Evolutionary conservation across 345 rosid species (phyloP), one percentile per base, ranked within the genome.

Genomic region (Ceriops decandra): DNA sequence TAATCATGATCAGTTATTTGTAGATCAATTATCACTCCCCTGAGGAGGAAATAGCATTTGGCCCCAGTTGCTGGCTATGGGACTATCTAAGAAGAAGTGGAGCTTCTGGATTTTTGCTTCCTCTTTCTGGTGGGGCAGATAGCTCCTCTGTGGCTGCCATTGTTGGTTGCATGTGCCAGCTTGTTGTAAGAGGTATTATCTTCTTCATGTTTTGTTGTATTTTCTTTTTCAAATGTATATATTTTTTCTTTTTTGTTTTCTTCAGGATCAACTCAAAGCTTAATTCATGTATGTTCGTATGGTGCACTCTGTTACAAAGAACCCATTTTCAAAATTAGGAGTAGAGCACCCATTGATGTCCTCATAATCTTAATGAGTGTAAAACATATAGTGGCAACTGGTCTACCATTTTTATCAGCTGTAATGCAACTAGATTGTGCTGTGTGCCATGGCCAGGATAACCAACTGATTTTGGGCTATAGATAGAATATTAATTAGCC

Each of bases 131-230:
- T 36, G 96, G 93, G 17, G 98, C 96, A 66, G 96, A 92, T 68
- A 92, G 99, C 82, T 95, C 99, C 52, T 83, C 92, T 38, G 99
- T 92, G 35, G 99, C 98, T 74, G 98, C 99, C 62, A 91, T 95
- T 58, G 99, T 95, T 82, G 99, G 99, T 60, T 87, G 93, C 86
- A 95, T 95, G 99, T 92, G 99, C 78, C 98, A 95, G 75, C 93
- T 95, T 72, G 96, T 95, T 66, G 88, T 95, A 57, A 87, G 90
- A 88, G 98, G 99, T 91, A 42, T 42, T 57, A 69, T 47, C 24
- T 73, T 36, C 54, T 38, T 17, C 61, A 32, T 1, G 19, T 13
- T 56, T 56, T 56, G 6, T 56, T 8, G 4, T 6, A 27, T 9
- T 56, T 22, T 56, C 30, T 24, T 56, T 27, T 56, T 24, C 30